Conservation (phyloP, 495 filamentous ascomycete species). For the Podospora tetraspora region DNA sequence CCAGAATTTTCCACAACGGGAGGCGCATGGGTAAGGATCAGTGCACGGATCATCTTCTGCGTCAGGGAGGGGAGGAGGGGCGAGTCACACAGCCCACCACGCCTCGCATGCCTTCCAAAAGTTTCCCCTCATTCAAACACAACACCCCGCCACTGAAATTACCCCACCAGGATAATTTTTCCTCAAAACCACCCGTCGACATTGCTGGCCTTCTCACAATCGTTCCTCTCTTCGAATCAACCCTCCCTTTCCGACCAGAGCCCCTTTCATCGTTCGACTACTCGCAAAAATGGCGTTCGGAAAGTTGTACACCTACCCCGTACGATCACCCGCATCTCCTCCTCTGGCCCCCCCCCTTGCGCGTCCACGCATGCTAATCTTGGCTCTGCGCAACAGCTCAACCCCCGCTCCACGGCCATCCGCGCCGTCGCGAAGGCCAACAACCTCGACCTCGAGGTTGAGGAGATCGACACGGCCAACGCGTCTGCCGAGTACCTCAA, state of each 20-base stretch:
- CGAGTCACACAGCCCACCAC: neutral
- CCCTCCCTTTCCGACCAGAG: conserved; percentile 15
- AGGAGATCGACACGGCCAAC: conserved; percentile 58
- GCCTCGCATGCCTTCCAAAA: neutral
- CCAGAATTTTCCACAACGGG: conserved; percentile 24
- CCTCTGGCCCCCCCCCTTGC: neutral
- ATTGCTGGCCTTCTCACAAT: neutral
- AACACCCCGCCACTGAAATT: conserved; percentile 20
- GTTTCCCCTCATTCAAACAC: conserved; percentile 1
- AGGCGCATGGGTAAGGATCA: neutral
- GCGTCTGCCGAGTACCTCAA: conserved; percentile 71
- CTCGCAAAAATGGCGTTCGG: conserved; percentile 78
- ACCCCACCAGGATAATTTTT: conserved; percentile 30
- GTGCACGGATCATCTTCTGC: neutral
- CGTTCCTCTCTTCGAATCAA: neutral
- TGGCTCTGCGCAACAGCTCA: conserved; percentile 52
- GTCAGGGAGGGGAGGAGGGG: neutral
- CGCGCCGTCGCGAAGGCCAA: conserved; percentile 94
- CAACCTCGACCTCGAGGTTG: conserved; percentile 80
- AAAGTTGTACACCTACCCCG: conserved; percentile 85
- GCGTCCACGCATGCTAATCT: conserved; percentile 26
- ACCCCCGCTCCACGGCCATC: conserved; percentile 83
- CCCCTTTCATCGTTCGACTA: conserved; percentile 11
- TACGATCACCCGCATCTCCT: conserved; percentile 42
- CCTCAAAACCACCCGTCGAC: conserved; percentile 7